Evolutionary conservation across 2,329 filamentous ascomycete genomes (phyloP).

Genomic region (Neurospora crassa): DNA sequence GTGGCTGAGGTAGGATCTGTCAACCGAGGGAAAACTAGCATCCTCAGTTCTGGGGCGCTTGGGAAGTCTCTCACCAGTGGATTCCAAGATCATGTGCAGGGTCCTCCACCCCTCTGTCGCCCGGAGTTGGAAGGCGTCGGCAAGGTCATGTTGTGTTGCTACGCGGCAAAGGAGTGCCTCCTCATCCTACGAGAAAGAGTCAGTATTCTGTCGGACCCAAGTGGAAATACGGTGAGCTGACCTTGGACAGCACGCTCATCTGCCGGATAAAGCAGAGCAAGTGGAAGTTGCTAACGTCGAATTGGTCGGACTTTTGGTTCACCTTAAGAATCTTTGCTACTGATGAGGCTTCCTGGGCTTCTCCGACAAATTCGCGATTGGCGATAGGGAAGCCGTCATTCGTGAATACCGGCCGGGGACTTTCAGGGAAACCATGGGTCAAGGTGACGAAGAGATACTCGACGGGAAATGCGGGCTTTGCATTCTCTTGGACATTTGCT

Average conservation of each 20-base stretch:
- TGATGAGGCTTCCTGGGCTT: conserved; percentile 68
- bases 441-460: conserved; percentile 94
- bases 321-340: conserved; percentile 61
- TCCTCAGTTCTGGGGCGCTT: conserved; percentile 51
- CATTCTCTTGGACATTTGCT: conserved; percentile 91
- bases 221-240: conserved; percentile 31
- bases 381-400: conserved; percentile 75
- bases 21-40: conserved; percentile 11
- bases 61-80: conserved; percentile 91
- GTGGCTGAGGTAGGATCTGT: background rate
- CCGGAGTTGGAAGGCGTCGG: conserved; percentile 73
- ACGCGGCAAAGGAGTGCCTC: conserved; percentile 77
- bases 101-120: conserved; percentile 90
- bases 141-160: conserved; percentile 69
- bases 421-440: conserved; percentile 88
- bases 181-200: conserved; percentile 60
- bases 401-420: conserved; percentile 67
- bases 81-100: conserved; percentile 83
- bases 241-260: conserved; percentile 77
- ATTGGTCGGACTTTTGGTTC: conserved; percentile 41
- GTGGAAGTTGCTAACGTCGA: conserved; percentile 85
- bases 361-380: conserved; percentile 79
- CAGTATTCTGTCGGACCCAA: conserved; percentile 1
- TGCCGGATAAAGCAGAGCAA: conserved; percentile 78
- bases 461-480: conserved; percentile 90